Evolutionary conservation across 2,329 filamentous ascomycete species (phyloP).

Genomic region (Aureobasidium sp.): DNA sequence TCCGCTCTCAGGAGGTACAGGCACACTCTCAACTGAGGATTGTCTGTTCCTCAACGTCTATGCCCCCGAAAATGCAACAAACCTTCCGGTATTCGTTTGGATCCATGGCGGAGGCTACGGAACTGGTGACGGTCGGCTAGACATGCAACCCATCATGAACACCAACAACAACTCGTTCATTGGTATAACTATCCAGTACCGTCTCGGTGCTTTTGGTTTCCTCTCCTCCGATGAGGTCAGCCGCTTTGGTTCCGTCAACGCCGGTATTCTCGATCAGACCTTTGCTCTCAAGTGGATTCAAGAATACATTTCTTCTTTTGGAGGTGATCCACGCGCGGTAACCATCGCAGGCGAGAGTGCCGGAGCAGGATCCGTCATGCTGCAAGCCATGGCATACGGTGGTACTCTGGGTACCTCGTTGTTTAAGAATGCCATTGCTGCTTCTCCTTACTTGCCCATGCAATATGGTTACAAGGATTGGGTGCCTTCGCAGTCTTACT

Average conservation of each 20-base stretch:
- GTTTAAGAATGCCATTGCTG: constrained; percentile 28
- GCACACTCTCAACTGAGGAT: constrained; percentile 37
- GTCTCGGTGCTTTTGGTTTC: constrained; percentile 39
- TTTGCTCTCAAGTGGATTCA: constrained; percentile 45
- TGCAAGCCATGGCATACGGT: constrained; percentile 26
- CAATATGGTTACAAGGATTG: constrained; percentile 42
- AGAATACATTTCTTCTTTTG: constrained; percentile 38
- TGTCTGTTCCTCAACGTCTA: constrained; percentile 54
- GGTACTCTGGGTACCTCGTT: constrained; percentile 19
- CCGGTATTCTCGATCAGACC: constrained; percentile 39
- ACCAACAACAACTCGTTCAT: constrained; percentile 34
- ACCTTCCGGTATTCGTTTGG: constrained; percentile 38
- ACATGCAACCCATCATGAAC: constrained; percentile 36
- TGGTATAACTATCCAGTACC: constrained; percentile 21
- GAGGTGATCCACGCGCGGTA: constrained; percentile 37
- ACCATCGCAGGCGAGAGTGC: constrained; percentile 34
- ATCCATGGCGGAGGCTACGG: constrained; percentile 36
- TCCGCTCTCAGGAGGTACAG: not conserved
- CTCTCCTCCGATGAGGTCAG: constrained; percentile 30
- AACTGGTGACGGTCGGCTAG: constrained; percentile 29
- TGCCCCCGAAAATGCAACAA: constrained; percentile 27
- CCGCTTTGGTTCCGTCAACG: constrained; percentile 30
- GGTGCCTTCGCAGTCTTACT: constrained; percentile 38
- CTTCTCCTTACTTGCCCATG: constrained; percentile 44
- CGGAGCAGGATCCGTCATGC: constrained; percentile 32